Conservation (phyloP, 768 basidiomycete species). For the Crucibulum laeve region DNA sequence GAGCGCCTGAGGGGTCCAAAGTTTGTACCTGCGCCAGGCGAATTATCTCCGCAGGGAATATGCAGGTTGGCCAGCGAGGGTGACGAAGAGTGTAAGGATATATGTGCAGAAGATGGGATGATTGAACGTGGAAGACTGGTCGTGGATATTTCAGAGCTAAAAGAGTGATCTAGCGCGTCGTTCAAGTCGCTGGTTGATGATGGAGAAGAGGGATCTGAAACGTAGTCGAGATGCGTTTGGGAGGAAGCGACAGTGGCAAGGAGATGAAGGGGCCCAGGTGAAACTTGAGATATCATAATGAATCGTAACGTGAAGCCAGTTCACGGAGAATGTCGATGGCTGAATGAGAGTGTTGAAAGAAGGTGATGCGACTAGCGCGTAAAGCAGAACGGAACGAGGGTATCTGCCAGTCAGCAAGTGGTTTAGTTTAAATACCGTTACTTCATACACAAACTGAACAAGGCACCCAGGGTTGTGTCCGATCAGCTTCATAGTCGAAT, state of each 20-base stretch:
- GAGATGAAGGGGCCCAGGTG: conserved; percentile 28
- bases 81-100: conserved; percentile 10
- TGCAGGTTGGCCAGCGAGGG: conserved; percentile 20
- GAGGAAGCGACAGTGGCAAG: conserved; percentile 26
- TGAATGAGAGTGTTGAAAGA: conserved; percentile 9
- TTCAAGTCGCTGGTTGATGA: neutral
- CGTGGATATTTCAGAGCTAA: neutral
- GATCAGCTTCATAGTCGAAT: neutral
- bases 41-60: conserved; percentile 17
- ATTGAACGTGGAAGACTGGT: conserved; percentile 1
- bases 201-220: neutral
- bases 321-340: conserved; percentile 4
- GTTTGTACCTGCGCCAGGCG: conserved; percentile 12
- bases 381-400: conserved; percentile 1
- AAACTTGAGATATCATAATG: conserved; percentile 22
- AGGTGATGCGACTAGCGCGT: conserved; percentile 14
- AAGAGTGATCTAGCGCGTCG: neutral
- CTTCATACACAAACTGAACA: neutral
- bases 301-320: conserved; percentile 14
- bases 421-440: neutral
- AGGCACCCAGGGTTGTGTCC: neutral
- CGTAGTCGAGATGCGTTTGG: conserved; percentile 9
- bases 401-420: neutral
- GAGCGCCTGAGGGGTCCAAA: conserved; percentile 22
- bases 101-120: conserved; percentile 13